Evolutionary conservation across 768 basidiomycete species (phyloP).

Genomic region (Clavaria fumosa): DNA sequence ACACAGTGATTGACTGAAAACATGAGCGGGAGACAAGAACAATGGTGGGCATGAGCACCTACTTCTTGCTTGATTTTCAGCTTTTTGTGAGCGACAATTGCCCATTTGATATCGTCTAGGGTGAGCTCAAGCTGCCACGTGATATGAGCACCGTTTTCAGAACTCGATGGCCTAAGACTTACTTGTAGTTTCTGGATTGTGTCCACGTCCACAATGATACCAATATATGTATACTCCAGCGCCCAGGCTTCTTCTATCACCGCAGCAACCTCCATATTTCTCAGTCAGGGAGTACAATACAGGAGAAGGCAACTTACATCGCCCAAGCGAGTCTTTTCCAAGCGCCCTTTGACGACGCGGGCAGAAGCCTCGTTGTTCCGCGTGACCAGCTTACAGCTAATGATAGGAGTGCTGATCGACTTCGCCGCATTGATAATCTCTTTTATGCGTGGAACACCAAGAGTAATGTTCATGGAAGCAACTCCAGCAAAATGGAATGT

Average conservation of each 20-base stretch:
- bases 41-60: too few species aligned
- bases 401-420: constrained; percentile 91
- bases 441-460: constrained; percentile 99
- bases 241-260: constrained; percentile 95
- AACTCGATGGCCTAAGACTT: too few species aligned
- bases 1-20: constrained; percentile 56
- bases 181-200: constrained; percentile 86
- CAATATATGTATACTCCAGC: constrained; percentile 81
- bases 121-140: constrained; percentile 69
- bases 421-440: constrained; percentile 99
- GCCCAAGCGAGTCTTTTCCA: constrained; percentile 89
- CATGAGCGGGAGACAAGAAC: too few species aligned
- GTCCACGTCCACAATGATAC: constrained; percentile 79
- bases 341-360: constrained; percentile 88
- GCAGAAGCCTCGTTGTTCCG: constrained; percentile 84
- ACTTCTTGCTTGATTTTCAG: constrained; percentile 88
- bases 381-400: constrained; percentile 87
- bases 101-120: constrained; percentile 85
- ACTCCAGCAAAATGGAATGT: constrained; percentile 99
- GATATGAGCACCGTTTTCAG: background rate
- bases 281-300: constrained; percentile 1
- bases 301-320: constrained; percentile 41
- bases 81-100: constrained; percentile 73
- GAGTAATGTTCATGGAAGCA: constrained; percentile 98
- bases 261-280: constrained; percentile 53